Base-by-base conservation (phyloP, 2,329 filamentous ascomycete species). In the Talaromyces sp. region DNA sequence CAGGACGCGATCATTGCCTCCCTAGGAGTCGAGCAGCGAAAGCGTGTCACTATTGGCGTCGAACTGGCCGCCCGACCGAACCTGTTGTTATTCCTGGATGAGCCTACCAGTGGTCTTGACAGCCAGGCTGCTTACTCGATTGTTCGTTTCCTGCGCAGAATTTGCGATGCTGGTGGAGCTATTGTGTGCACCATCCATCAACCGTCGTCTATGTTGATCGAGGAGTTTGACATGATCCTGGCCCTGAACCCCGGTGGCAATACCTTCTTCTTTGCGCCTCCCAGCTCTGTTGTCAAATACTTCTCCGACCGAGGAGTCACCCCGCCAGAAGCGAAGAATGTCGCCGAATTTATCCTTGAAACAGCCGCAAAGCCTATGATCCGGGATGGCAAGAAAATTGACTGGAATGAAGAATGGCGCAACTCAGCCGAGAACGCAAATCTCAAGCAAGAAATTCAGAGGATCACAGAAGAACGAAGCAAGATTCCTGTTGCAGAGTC, bases 361-460 rank as follows among this genome's bases (percentile, higher is more conserved):
- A 87, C 85, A 3, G 85, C 85, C 1, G 85, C 84, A 0, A 86
- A 86, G 66, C 80, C 81, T 11, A 75, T 77, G 11, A 81, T 81
- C 60, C 77, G 71, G 44, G 80, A 87, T 55, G 85, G 85, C 44
- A 83, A 78, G 59, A 77, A 75, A 33, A 76, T 90, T 51, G 82
- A 92, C 69, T 93, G 90, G 90, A 88, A 89, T 69, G 83, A 90
- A 39, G 88, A 91, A 70, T 93, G 90, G 90, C 77, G 78, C 28
- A 83, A 83, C 52, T 91, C 88, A 0, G 76, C 84, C 11, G 82
- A 92, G 68, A 84, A 85, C 63, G 77, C 80, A 36, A 72, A 75
- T 1, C 77, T 91, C 19, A 73, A 87, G 6, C 75, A 83, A 11
- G 88, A 92, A 67, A 92, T 93, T 60, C 79, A 87, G 47, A 78